Base-by-base conservation (phyloP, 78 protist species). In the Pigoraptor vietnamica region DNA sequence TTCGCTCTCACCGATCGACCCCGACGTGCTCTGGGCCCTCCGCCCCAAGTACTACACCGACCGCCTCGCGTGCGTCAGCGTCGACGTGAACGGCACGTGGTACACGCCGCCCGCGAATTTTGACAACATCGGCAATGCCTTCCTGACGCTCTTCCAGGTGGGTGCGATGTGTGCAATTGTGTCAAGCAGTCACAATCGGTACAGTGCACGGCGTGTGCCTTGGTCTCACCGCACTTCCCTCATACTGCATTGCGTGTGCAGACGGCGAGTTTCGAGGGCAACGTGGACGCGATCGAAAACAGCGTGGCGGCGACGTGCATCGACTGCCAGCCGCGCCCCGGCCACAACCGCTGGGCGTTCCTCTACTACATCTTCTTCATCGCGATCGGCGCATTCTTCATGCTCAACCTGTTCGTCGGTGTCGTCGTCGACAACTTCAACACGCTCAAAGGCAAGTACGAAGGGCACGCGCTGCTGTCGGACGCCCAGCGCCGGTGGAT, bases 351-450 rank as follows among this genome's bases (percentile, higher is more conserved):
- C 0, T 0, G 0, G 24, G n/a, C 91, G 91, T 48, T 1, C 67
- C 81, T 39, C 86, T 86, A 86, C 92, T 94, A 40, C 0, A 19
- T 94, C 25, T 39, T 56, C 33, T 94, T 89, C 67, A 79, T 91
- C 38, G 24, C 89, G 23, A 56, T 94, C 40, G 93, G 91, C 9
- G 1, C 93, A 23, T 91, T 91, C 89, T 91, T 91, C 81, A 9
- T 89, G n/a, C 33, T 91, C 35, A 91, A 91, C 90, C 32, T 94
- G 33, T 91, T 94, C 29, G 79, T 91, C 56, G 91, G 92, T 0
- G 82, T 91, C 23, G 33, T 90, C 91, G 2, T 56, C 48, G 86
- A 90, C 86, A 36, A 23, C 36, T 90, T 40, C 81, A 33, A 24
- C 36, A 29, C 29, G 82, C 2, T 88, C 32, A 39, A 90, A 1